phyloP scores from a whole-genome alignment of 768 basidiomycete species.

The Rhodotorula graminis region DNA sequence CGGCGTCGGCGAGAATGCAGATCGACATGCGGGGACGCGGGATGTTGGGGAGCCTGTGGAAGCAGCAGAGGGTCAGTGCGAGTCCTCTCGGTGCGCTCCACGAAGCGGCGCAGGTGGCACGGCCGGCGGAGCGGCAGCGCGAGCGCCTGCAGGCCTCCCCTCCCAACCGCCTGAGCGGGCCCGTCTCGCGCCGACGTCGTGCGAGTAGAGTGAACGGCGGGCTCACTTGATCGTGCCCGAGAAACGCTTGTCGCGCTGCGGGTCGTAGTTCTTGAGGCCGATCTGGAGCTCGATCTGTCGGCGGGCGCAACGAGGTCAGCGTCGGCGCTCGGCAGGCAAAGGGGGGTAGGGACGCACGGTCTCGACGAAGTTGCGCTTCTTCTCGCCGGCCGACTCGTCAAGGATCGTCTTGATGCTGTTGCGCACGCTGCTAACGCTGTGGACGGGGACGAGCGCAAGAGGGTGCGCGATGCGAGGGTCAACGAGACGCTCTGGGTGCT shows the following conservation, averaged over 20 bases:
- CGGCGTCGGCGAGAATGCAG: conserved; percentile 98
- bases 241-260: conserved; percentile 99
- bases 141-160: too few species aligned
- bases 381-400: conserved; percentile 73
- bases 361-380: conserved; percentile 88
- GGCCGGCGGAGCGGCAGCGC: too few species aligned
- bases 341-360: conserved; percentile 63
- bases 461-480: background rate
- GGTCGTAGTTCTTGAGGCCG: conserved; percentile 98
- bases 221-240: conserved; percentile 91
- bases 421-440: conserved; percentile 99
- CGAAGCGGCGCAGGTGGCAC: too few species aligned
- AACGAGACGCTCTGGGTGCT: background rate
- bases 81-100: too few species aligned
- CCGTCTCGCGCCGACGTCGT: too few species aligned
- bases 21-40: conserved; percentile 99
- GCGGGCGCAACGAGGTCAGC: background rate
- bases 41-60: conserved; percentile 77
- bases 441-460: background rate
- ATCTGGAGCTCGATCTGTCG: conserved; percentile 69
- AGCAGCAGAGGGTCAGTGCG: background rate
- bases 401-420: conserved; percentile 65
- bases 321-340: too few species aligned
- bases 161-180: too few species aligned
- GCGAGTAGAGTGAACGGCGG: background rate